Base-by-base conservation (phyloP, 2,329 filamentous ascomycete species). In the Teratosphaeria destructans region DNA sequence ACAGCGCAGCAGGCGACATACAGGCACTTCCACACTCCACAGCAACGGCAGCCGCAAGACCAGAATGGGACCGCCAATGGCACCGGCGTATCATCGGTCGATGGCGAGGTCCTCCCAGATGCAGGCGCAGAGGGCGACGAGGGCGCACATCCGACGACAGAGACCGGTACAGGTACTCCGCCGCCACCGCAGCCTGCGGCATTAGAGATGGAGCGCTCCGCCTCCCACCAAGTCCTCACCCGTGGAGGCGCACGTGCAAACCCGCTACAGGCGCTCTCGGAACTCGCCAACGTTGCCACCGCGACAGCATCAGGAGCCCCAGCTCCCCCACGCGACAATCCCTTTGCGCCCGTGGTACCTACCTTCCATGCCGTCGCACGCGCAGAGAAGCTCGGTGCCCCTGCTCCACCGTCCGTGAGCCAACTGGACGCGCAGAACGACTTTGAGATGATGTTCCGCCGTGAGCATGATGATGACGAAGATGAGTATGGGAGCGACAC, bases 1-100 rank as follows among this genome's bases (percentile, higher is more conserved):
- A 78, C 80, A 54, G 84, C 84, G 3, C 81, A 83, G 56, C 76
- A 81, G 34, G 83, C 83, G 5, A 81, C 85, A 0, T 78, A 81
- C 47, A 72, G 79, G 61, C 79, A 79, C 72, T 85, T 86, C 70
- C 78, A 82, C 59, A 81, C 82, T 59, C 81, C 66, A 54, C 65
- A 63, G 14, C 49, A 54, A 12, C 16, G 61, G 16, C 59, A 68
- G 52, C 59, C 67, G 60, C 63, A 64, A 60, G 66, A 67, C 49
- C 59, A 64, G 37, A 67, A 64, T 26, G 58, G 62, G 47, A 68
- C 68, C 54, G 66, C 62, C 23, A 69, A 69, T 52, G 68, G 63
- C 19, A 69, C 67, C 14, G 65, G 66, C 16, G 66, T 65, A 6
- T 62, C 69, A 10, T 69, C 66, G 3, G 60, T 70, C n/a, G 69